Conservation (phyloP, 805 yeast species). For the Lachancea kluyveri region DNA sequence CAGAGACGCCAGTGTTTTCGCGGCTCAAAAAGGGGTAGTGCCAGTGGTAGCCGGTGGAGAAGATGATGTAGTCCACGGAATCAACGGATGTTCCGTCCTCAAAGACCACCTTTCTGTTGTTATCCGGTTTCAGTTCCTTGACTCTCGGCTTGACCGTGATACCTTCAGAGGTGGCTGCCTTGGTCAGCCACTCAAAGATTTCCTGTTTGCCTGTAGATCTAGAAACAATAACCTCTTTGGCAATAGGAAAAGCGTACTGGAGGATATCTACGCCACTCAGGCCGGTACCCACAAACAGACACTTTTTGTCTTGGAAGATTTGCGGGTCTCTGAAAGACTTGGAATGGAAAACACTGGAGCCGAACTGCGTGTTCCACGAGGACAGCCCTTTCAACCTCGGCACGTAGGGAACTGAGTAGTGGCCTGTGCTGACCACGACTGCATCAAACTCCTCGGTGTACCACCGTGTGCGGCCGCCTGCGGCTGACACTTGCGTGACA, state of each 20-base stretch:
- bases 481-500: conserved; percentile 8
- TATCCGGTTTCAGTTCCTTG: conserved; percentile 21
- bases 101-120: conserved; percentile 25
- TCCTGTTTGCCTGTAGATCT: conserved; percentile 63
- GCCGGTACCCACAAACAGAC: conserved; percentile 37
- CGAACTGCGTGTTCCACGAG: conserved; percentile 13
- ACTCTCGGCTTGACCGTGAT: conserved; percentile 33
- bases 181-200: conserved; percentile 34
- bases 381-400: conserved; percentile 22
- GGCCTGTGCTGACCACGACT: conserved; percentile 36
- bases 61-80: conserved; percentile 25
- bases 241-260: conserved; percentile 34
- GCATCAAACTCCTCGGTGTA: conserved; percentile 35
- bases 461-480: conserved; percentile 31
- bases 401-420: conserved; percentile 36
- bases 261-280: conserved; percentile 36
- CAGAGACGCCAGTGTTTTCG: conserved; percentile 8
- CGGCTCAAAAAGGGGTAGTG: conserved; percentile 15
- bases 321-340: conserved; percentile 17
- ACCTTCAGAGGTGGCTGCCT: conserved; percentile 34
- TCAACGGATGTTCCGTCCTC: conserved; percentile 28
- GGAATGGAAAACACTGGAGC: conserved; percentile 38
- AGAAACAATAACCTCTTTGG: conserved; percentile 49
- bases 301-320: conserved; percentile 23
- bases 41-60: conserved; percentile 44